Evolutionary conservation across 176 grass and related monocot species (phyloP).

Genomic region (Ensete glaucum): DNA sequence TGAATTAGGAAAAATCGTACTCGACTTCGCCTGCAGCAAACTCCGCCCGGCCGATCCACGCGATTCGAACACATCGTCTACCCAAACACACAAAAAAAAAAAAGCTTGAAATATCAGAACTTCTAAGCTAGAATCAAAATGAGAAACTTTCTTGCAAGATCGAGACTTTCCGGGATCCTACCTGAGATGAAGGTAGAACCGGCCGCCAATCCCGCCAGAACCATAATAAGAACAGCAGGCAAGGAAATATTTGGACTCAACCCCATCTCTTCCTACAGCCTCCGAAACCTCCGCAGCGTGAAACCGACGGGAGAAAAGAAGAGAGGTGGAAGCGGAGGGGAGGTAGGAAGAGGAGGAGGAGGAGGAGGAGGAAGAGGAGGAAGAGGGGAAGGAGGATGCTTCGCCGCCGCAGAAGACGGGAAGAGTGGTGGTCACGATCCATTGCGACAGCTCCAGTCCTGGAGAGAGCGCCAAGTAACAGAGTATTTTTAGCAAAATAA

Average conservation of each 20-base stretch:
- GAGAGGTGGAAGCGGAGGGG: background rate
- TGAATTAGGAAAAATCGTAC: background rate
- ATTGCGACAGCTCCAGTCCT: background rate
- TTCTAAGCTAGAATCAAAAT: background rate
- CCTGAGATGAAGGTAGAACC: slow-evolving; percentile 7
- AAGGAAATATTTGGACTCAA: background rate
- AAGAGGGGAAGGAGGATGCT: background rate
- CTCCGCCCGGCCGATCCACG: background rate
- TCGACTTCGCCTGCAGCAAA: background rate
- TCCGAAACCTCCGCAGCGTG: background rate
- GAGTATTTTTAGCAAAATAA: too few species aligned
- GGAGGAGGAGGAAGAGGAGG: background rate
- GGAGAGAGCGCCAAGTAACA: background rate
- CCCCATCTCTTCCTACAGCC: slow-evolving; percentile 4
- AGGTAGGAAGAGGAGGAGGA: background rate
- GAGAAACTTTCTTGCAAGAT: background rate
- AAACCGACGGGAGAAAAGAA: background rate
- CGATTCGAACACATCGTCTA: slow-evolving; percentile 9
- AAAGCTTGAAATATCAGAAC: too few species aligned
- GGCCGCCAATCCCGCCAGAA: background rate
- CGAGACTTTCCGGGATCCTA: background rate
- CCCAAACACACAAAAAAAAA: background rate
- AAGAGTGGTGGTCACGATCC: background rate
- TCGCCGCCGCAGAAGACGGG: background rate
- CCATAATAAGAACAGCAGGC: background rate